Evolutionary conservation across 75 land plant genomes (phyloP).

Genomic region (Picea glauca): DNA sequence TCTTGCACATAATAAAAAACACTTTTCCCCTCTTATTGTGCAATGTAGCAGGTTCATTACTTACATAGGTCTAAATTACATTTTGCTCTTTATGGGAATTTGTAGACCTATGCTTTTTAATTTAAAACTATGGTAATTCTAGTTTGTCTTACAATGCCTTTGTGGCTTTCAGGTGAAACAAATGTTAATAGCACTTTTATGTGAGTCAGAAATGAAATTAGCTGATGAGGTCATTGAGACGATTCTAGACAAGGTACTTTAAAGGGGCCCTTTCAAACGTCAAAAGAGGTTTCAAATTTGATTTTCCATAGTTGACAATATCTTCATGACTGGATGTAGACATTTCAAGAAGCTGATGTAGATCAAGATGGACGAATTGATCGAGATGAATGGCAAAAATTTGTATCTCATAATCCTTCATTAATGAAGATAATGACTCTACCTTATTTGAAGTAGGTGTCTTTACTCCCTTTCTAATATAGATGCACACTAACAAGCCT

Average conservation of each 20-base stretch:
- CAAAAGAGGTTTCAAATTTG: constrained; percentile 6
- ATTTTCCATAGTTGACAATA: neutral
- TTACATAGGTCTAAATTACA: too few species aligned
- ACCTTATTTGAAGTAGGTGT: constrained; percentile 60
- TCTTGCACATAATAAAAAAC: too few species aligned
- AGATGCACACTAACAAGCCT: neutral
- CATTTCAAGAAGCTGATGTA: constrained; percentile 72
- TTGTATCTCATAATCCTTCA: constrained; percentile 70
- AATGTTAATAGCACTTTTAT: constrained; percentile 86
- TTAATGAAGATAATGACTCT: constrained; percentile 84
- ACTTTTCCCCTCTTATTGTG: too few species aligned
- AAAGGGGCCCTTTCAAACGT: neutral
- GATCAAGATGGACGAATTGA: constrained; percentile 76
- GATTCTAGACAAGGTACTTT: constrained; percentile 82
- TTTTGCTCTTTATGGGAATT: neutral
- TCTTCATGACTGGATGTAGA: constrained; percentile 29
- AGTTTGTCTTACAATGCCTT: neutral
- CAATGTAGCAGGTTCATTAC: too few species aligned
- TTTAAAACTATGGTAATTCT: neutral
- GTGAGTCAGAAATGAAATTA: constrained; percentile 93
- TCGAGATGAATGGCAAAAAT: constrained; percentile 71
- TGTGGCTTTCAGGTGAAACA: constrained; percentile 69
- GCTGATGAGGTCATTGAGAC: constrained; percentile 88
- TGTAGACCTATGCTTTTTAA: neutral
- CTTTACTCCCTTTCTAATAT: neutral